Base-by-base conservation (phyloP, 2,329 filamentous ascomycete genomes). In the Calonectria leucothoes region DNA sequence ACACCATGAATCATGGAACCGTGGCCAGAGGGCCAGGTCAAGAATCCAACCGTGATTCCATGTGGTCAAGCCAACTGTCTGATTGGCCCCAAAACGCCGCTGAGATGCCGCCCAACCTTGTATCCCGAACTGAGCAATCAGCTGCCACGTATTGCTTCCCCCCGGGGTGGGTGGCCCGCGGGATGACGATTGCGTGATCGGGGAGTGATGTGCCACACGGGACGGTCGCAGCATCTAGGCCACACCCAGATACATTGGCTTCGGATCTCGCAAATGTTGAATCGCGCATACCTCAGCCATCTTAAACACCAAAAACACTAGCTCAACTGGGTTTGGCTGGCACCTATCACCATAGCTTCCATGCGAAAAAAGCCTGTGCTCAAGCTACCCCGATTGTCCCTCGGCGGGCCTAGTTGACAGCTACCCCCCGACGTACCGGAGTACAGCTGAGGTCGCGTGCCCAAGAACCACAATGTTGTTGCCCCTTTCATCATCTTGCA, bases 141-240 rank as follows among this genome's bases (percentile, higher is more conserved):
- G 55, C 69, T 74, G 77, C 55, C 42, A 51, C 57, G 70, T 63
- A 70, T 72, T 15, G 14, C n/a, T 15, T 8, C 29, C 33, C 20
- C 66, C 23, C 15, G 31, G 39, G 35, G 52, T 61, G 25, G 37
- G 49, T 63, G 31, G 39, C 33, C 49, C 57, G 72, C 55, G 68
- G 66, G 72, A 75, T 67, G 57, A 65, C 29, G n/a, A 74, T 45
- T 79, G 78, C 72, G 78, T 75, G 76, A 80, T 80, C 66, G 73
- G 72, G 37, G n/a, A 63, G 27, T 55, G 23, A 66, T 17, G 29
- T 57, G 72, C 74, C 61, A 63, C 73, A 71, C 33, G 55, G 70
- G 73, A 35, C 55, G 65, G 29, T 52, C 37, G 66, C 66, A 66
- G 71, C 66, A 65, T 51, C 39, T 57, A 20, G 45, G 71, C 70